phyloP scores from a whole-genome alignment of 148 eudicot genomes.

The Polygonum maritimum region DNA sequence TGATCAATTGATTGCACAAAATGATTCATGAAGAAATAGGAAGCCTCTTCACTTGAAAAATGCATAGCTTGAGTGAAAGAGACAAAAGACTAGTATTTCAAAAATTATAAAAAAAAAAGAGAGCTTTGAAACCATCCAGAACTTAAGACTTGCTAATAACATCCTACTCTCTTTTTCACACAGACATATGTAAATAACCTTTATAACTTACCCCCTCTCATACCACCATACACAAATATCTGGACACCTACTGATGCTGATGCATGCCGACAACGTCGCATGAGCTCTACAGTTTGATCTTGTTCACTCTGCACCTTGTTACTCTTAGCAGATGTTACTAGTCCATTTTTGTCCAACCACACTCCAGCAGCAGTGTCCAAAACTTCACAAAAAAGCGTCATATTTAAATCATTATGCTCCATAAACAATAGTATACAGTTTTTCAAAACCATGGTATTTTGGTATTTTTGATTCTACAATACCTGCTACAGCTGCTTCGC shows the following conservation, averaged over 20 bases:
- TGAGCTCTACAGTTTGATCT: conserved; percentile 65
- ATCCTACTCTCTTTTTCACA: not conserved
- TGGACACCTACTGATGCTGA: conserved; percentile 79
- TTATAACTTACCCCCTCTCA: conserved; percentile 66
- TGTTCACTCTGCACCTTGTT: conserved; percentile 50
- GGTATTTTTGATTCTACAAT: not conserved
- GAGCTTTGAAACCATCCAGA: not conserved
- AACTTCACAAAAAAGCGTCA: conserved; percentile 31
- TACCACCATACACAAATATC: conserved; percentile 79
- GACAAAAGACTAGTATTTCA: not conserved
- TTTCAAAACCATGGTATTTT: not conserved
- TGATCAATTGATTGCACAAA: not conserved
- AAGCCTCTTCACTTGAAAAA: not conserved
- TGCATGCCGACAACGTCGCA: conserved; percentile 98
- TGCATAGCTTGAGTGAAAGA: not conserved
- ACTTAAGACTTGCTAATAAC: not conserved
- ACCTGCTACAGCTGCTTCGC: conserved; percentile 89
- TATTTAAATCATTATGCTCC: not conserved
- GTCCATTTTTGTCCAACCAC: conserved; percentile 91
- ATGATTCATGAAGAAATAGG: not conserved
- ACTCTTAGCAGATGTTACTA: conserved; percentile 66
- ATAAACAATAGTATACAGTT: not conserved
- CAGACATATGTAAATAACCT: not conserved
- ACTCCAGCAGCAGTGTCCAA: conserved; percentile 99
- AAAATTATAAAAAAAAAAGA: not conserved